Percentiles rank a stretch among this genome's conserved stretches.
Evolutionary conservation across 176 grass and related monocot genomes (phyloP).

Genomic region (Eragrostis curvula): DNA sequence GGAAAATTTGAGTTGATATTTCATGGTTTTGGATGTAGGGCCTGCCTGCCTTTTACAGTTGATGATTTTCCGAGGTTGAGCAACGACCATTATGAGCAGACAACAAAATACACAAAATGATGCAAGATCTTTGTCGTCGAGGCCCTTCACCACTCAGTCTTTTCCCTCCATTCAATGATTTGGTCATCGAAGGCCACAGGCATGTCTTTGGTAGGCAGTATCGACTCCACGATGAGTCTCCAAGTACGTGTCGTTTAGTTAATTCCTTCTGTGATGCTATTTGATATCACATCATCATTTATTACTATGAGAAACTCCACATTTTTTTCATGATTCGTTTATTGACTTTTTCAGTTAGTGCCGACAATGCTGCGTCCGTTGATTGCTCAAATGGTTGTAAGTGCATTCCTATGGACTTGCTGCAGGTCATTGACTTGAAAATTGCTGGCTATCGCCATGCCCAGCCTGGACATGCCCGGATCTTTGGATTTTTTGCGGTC

Average conservation of each 20-base stretch:
- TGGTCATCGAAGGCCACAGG: not conserved
- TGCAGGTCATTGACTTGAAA: not conserved
- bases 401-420: not conserved
- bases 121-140: too few species aligned
- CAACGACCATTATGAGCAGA: too few species aligned
- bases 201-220: slow-evolving; percentile 3
- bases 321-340: not conserved
- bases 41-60: too few species aligned
- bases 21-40: slow-evolving; percentile 23
- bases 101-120: too few species aligned
- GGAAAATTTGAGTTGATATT: not conserved
- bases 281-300: not conserved
- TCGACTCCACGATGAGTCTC: slow-evolving; percentile 23
- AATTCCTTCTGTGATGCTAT: not conserved
- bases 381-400: slow-evolving; percentile 29
- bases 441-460: too few species aligned
- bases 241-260: slow-evolving; percentile 10
- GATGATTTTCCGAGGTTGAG: too few species aligned
- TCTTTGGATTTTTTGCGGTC: too few species aligned
- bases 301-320: not conserved
- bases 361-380: not conserved
- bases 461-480: too few species aligned
- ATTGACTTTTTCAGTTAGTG: not conserved
- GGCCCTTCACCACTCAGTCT: too few species aligned
- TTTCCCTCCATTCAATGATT: slow-evolving; percentile 27